A percentile compares a stretch with the other conserved stretches of the same genome.
phyloP scores from a whole-genome alignment of 495 filamentous ascomycete species.

The Elasticomyces elasticus region DNA sequence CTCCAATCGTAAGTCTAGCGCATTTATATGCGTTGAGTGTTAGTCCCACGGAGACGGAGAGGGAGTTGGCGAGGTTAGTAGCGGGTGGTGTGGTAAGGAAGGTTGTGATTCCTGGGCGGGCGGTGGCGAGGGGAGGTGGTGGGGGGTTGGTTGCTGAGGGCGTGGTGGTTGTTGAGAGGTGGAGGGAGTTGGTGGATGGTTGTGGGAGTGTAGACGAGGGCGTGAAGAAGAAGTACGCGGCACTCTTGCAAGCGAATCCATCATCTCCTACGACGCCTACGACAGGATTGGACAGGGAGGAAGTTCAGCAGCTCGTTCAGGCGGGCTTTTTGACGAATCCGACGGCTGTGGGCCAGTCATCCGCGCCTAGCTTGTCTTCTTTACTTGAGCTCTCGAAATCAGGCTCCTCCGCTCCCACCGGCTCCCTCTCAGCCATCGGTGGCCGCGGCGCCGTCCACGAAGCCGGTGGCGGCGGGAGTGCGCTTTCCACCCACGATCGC shows the following conservation, averaged over 20 bases:
- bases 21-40: slow-evolving; percentile 60
- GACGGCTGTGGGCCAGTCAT: slow-evolving; percentile 34
- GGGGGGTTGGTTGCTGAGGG: slow-evolving; percentile 57
- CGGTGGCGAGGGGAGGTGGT: slow-evolving; percentile 34
- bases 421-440: slow-evolving; percentile 53
- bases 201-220: slow-evolving; percentile 35
- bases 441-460: slow-evolving; percentile 46
- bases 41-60: slow-evolving; percentile 60
- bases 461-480: slow-evolving; percentile 41
- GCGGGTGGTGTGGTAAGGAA: slow-evolving; percentile 51
- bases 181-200: slow-evolving; percentile 45
- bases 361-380: slow-evolving; percentile 45
- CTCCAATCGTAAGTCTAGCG: slow-evolving; percentile 58
- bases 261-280: slow-evolving; percentile 42
- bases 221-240: slow-evolving; percentile 45
- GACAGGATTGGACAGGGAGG: slow-evolving; percentile 39
- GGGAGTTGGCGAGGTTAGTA: slow-evolving; percentile 58
- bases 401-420: slow-evolving; percentile 47
- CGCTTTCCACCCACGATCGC: slow-evolving; percentile 8
- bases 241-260: slow-evolving; percentile 45
- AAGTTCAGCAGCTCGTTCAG: slow-evolving; percentile 50
- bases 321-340: slow-evolving; percentile 53
- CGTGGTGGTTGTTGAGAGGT: slow-evolving; percentile 53
- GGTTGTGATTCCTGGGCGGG: slow-evolving; percentile 56
- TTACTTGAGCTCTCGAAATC: slow-evolving; percentile 45